Percentiles rank a stretch among this genome's conserved stretches.
These are phyloP conservation scores for Aspergillus sp. DNA, from an alignment of 2,329 filamentous ascomycete genomes.

Conservation along the genomic window DNA sequence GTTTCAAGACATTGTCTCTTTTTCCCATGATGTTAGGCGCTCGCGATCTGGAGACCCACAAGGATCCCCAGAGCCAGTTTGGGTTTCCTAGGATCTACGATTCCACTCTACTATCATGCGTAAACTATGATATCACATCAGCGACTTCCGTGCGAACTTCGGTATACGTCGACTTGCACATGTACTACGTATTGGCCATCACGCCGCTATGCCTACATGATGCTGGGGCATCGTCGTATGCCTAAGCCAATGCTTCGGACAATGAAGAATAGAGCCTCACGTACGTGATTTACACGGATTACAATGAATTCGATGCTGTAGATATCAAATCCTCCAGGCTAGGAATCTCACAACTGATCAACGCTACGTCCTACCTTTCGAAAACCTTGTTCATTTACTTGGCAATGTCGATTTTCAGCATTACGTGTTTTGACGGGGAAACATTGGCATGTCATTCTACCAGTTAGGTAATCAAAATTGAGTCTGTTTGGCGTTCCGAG, in stretches of 20 bases:
- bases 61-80: conserved; percentile 1
- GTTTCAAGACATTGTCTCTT: too few species aligned
- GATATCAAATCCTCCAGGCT: conserved; percentile 5
- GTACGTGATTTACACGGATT: conserved; percentile 9
- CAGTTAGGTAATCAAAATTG: conserved; percentile 7
- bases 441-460: conserved; percentile 5
- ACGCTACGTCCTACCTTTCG: conserved; percentile 5
- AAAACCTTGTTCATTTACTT: conserved; percentile 5
- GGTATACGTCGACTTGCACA: conserved; percentile 6
- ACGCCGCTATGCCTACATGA: conserved; percentile 6
- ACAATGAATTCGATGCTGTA: conserved; percentile 9
- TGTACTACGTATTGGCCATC: conserved; percentile 7
- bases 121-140: conserved; percentile 16
- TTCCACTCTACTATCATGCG: conserved; percentile 9
- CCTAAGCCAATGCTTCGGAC: background rate
- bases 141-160: conserved; percentile 9
- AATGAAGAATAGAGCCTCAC: conserved; percentile 5
- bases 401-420: too few species aligned
- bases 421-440: too few species aligned
- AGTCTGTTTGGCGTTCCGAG: background rate
- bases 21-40: too few species aligned
- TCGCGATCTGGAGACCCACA: too few species aligned
- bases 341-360: conserved; percentile 4
- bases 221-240: conserved; percentile 5
- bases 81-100: conserved; percentile 12